phyloP scores from a whole-genome alignment of 805 yeast genomes.

The Saccharomycopsis selenospora region DNA sequence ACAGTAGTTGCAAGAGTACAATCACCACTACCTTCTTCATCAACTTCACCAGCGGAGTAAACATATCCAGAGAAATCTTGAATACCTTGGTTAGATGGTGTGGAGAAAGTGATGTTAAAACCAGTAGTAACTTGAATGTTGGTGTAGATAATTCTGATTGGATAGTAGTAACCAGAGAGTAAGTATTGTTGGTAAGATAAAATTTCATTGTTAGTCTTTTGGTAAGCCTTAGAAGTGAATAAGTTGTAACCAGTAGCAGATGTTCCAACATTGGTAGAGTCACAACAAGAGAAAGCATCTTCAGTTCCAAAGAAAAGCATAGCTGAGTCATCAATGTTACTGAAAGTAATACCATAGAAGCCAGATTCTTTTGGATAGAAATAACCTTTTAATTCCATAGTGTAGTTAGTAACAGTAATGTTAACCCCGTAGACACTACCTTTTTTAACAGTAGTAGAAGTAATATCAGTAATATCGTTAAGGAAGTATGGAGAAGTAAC shows the following conservation, averaged over 20 bases:
- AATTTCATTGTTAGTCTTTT: background rate
- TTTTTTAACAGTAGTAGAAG: background rate
- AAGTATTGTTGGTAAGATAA: constrained; percentile 16
- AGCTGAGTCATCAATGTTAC: constrained; percentile 29
- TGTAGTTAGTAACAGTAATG: constrained; percentile 22
- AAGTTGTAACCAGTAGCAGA: constrained; percentile 13
- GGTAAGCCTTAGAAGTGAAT: constrained; percentile 10
- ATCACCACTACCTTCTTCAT: background rate
- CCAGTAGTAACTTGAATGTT: constrained; percentile 23
- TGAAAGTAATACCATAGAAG: constrained; percentile 25
- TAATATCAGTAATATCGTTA: background rate
- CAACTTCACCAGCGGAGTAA: constrained; percentile 2
- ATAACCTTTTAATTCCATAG: constrained; percentile 27
- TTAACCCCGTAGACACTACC: constrained; percentile 21
- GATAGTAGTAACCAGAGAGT: constrained; percentile 27
- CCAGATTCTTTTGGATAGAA: constrained; percentile 29
- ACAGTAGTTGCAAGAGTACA: constrained; percentile 1
- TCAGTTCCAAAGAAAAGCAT: constrained; percentile 30
- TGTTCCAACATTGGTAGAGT: constrained; percentile 9
- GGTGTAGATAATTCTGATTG: constrained; percentile 25
- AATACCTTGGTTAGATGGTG: background rate
- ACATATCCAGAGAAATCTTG: background rate
- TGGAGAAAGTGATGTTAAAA: constrained; percentile 19
- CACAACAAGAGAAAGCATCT: constrained; percentile 32
- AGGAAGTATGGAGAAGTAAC: constrained; percentile 2